A percentile compares a stretch with the other conserved stretches of the same genome.
These are phyloP conservation scores for Hypoxylon sp. DNA, from an alignment of 2,329 filamentous ascomycete species.

Conservation along the genomic window DNA sequence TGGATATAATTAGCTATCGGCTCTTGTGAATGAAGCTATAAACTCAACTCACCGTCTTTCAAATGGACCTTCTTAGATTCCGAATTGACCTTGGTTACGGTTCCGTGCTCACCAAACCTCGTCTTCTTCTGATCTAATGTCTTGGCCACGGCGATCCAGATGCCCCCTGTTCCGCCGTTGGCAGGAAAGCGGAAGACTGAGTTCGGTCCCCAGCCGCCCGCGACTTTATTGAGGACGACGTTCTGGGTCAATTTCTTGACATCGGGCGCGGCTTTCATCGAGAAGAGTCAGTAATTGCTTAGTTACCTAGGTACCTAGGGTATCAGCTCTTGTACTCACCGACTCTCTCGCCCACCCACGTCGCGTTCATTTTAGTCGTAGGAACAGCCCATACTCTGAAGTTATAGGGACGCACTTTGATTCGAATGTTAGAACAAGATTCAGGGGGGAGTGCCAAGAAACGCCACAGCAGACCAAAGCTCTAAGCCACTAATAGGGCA, in stretches of 20 bases:
- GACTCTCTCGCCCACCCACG: slow-evolving; percentile 5
- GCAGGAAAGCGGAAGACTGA: slow-evolving; percentile 2
- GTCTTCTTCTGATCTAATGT: not conserved
- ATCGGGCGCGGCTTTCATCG: not conserved
- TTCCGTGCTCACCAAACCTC: not conserved
- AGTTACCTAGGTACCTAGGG: no score
- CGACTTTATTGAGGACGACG: slow-evolving; percentile 1
- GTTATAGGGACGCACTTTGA: slow-evolving; percentile 4
- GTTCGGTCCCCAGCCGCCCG: slow-evolving; percentile 1
- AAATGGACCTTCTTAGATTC: not conserved
- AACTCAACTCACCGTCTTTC: not conserved
- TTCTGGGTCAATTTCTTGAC: slow-evolving; percentile 1
- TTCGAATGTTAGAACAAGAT: not conserved
- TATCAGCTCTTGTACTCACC: no score
- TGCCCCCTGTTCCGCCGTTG: not conserved
- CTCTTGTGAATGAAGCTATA: not conserved
- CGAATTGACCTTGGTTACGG: not conserved
- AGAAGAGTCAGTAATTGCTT: no score
- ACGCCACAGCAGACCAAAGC: no score
- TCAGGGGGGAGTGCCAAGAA: no score
- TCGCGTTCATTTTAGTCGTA: slow-evolving; percentile 6
- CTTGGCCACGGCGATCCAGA: slow-evolving; percentile 4
- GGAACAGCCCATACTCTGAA: slow-evolving; percentile 5
- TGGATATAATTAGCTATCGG: not conserved
- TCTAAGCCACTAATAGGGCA: no score